Base-by-base conservation (phyloP, 805 yeast species). In the Cephaloascus fragrans region DNA sequence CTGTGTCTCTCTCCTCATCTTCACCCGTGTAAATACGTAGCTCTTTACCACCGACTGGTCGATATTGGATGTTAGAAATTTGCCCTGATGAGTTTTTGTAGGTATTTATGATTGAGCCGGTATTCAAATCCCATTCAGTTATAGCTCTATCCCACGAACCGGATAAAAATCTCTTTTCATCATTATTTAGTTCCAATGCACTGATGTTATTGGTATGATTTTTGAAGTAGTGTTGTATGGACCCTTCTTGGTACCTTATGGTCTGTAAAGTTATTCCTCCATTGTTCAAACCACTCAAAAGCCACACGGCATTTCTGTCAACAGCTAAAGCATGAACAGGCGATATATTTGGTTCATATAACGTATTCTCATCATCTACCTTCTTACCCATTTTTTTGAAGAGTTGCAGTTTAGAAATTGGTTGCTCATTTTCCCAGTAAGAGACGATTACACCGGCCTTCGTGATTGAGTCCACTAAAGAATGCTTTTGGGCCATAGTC, bases 341-440 rank as follows among this genome's bases (percentile, higher is more conserved):
- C 16, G 90, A 84, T 8, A 80, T 60, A 37, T 68, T 62, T 3
- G 89, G 88, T 42, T 73, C 79, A 51, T 68, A 73, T 26, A 59
- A 56, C 4, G 56, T 65, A 5, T 62, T 46, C 6, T 70, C 72
- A 3, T 64, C 67, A 37, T 55, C 51, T 4, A 44, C 50, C 37
- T 62, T 62, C 34, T 65, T 41, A 41, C 64, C 65, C 4, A 69
- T 65, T 46, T 65, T 63, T 5, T 39, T 16, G 19, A 44, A 40
- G 47, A 58, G 52, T 42, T 67, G 66, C 41, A 69, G 52, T 44
- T 64, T 64, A 26, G 67, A 59, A 41, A 76, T 64, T 0, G 97
- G 97, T 50, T 88, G 85, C 61, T 93, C 97, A 57, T 93, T 93
- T 53, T 90, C 97, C 96, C 97, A 93, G 62, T 87, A 90, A 0